These are phyloP conservation scores for Camelina laxa DNA, from an alignment of 345 rosid genomes.

Conservation along the genomic window DNA sequence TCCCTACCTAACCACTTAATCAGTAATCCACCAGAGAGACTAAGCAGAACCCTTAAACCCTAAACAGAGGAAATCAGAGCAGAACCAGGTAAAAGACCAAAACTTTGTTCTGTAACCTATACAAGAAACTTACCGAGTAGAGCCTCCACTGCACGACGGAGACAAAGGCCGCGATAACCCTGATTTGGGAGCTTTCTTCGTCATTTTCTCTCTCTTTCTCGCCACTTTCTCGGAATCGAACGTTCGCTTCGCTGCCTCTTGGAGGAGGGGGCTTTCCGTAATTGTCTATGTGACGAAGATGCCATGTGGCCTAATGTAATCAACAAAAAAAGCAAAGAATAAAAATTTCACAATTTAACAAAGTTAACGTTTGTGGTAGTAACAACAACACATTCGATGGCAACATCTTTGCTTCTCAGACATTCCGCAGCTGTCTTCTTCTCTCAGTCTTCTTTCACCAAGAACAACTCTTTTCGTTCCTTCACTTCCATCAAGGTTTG, in stretches of 20 bases:
- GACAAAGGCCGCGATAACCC: slow-evolving; percentile 36
- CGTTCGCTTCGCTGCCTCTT: neutral
- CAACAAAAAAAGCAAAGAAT: slow-evolving; percentile 11
- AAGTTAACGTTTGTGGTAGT: neutral
- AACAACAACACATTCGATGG: slow-evolving; percentile 46
- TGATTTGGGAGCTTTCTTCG: slow-evolving; percentile 45
- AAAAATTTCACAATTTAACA: neutral
- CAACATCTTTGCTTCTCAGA: slow-evolving; percentile 51
- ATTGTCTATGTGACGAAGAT: neutral
- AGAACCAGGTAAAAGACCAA: slow-evolving; percentile 4
- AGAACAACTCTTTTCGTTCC: slow-evolving; percentile 39
- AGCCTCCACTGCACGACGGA: slow-evolving; percentile 34
- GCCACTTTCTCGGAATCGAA: slow-evolving; percentile 27
- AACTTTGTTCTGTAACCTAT: slow-evolving; percentile 8
- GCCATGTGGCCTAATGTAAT: slow-evolving; percentile 33
- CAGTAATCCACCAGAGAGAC: neutral
- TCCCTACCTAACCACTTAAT: neutral
- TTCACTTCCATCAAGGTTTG: slow-evolving; percentile 46
- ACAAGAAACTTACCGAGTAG: slow-evolving; percentile 36
- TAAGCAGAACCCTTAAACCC: slow-evolving; percentile 28
- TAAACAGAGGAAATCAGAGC: slow-evolving; percentile 28
- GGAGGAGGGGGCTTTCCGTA: slow-evolving; percentile 14
- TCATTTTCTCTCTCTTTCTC: slow-evolving; percentile 49
- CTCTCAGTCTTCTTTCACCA: slow-evolving; percentile 31
- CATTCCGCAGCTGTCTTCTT: slow-evolving; percentile 35